Percentiles rank a stretch among this genome's conserved stretches.
These are phyloP conservation scores for Chernovozyma sophiae-reginae DNA, from an alignment of 1,139 yeast genomes.

Conservation along the genomic window DNA sequence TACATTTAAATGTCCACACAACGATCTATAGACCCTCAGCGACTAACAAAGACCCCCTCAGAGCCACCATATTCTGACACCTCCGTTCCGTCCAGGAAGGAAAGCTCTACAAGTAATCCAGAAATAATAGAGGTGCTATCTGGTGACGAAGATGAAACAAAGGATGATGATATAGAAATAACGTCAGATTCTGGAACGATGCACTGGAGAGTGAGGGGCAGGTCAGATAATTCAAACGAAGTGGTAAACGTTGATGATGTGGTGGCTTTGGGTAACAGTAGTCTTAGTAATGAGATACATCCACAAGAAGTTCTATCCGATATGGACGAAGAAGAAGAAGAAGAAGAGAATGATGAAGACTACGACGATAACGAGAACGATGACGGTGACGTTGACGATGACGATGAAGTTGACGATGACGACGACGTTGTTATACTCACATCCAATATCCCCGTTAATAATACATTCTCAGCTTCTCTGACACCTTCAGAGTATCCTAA, in stretches of 20 bases:
- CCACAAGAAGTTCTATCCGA: constrained; percentile 1
- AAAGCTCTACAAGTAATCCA: too few species aligned
- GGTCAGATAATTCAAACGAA: not conserved
- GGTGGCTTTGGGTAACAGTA: too few species aligned
- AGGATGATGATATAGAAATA: not conserved
- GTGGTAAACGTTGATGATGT: constrained; percentile 4
- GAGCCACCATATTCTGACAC: too few species aligned
- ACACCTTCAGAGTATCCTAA: not conserved
- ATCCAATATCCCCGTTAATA: not conserved
- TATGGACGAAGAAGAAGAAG: constrained; percentile 10
- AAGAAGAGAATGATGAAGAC: constrained; percentile 5
- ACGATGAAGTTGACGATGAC: constrained; percentile 12
- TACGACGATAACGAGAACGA: constrained; percentile 9
- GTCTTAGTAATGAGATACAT: too few species aligned
- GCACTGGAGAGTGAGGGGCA: not conserved
- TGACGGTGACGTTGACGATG: constrained; percentile 10
- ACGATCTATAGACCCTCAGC: not conserved
- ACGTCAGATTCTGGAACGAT: not conserved
- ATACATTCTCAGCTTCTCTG: not conserved
- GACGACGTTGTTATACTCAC: constrained; percentile 6
- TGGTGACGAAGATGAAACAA: constrained; percentile 8
- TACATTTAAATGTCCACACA: not conserved
- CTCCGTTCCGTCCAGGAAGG: too few species aligned
- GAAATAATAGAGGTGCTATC: constrained; percentile 13
- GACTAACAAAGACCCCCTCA: not conserved